Evolutionary conservation across 305 asterid species (phyloP), one percentile per base, ranked within the genome.

Genomic region (Stenogyne calaminthoides): DNA sequence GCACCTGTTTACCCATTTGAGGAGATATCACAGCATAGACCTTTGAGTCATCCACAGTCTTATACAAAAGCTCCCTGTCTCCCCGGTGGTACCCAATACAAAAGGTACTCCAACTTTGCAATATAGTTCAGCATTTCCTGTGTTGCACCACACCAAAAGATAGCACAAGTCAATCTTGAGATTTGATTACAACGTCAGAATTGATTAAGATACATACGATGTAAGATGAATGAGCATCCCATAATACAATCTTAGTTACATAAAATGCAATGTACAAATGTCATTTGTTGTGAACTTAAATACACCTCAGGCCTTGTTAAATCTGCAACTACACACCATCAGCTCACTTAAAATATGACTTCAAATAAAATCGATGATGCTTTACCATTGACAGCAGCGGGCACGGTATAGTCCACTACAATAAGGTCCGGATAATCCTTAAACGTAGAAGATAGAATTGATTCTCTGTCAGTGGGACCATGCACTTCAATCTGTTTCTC

Each of bases 81-180:
- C 99, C 99, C 99, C 99, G 32, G 99, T 92, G 72, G 99, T 95
- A 73, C 98, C 99, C 87, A 95, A 82, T 9, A 95, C 99, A 84
- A 95, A 95, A 66, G 99, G 99, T 59, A 95, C 98, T 73, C 98
- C 98, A 34, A 92, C 86, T 84, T 89, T 90, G 86, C 90, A 79
- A 81, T 95, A 95, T 52, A 95, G 73, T 56, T 84, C 97, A 76
- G 91, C 97, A 87, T 95, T 92, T 29, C 75, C 99, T 95, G 87
- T 70, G n/a, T n/a, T n/a, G 65, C 10, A 55, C 34, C 60, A 18
- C 32, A 19, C 60, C 34, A 55, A 20, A 20, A 55, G 5, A 8
- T 55, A 3, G 34, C 60, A 20, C 11, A 19, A 55, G 54, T 52
- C 12, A 55, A 8, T 19, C 29, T 55, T 55, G 60, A 55, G 14